Percentiles rank a stretch among this genome's conserved stretches.
Evolutionary conservation across 768 basidiomycete species (phyloP).

Genomic region (Tylopilus subfusipes): DNA sequence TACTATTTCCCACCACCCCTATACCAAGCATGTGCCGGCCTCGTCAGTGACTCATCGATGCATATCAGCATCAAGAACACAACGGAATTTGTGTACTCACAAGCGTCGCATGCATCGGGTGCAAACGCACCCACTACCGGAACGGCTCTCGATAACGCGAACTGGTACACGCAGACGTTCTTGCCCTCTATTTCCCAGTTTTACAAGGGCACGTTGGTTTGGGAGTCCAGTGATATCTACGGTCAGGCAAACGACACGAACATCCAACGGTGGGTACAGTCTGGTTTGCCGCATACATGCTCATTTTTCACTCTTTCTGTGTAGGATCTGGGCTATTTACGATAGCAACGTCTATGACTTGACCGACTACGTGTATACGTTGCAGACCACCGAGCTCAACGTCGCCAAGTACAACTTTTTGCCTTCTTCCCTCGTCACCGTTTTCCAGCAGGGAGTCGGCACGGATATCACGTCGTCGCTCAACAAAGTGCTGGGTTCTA

Average conservation of each 20-base stretch:
- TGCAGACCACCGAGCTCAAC: constrained; percentile 40
- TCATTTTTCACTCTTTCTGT: constrained; percentile 5
- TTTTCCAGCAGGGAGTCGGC: constrained; percentile 59
- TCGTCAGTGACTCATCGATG: constrained; percentile 47
- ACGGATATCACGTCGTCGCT: constrained; percentile 55
- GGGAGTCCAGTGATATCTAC: constrained; percentile 36
- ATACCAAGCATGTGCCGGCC: constrained; percentile 52
- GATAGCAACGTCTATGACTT: constrained; percentile 57
- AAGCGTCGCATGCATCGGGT: constrained; percentile 61
- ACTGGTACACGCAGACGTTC: constrained; percentile 60
- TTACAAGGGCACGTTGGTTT: constrained; percentile 61
- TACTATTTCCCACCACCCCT: constrained; percentile 63
- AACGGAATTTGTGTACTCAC: constrained; percentile 35
- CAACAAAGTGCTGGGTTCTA: constrained; percentile 40
- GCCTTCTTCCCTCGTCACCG: constrained; percentile 41
- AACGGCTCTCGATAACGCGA: constrained; percentile 34
- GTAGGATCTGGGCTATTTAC: constrained; percentile 58
- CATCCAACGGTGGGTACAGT: constrained; percentile 27
- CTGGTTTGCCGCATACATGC: constrained; percentile 2
- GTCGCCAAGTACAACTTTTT: constrained; percentile 51
- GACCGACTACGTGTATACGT: constrained; percentile 64
- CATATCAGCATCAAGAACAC: constrained; percentile 46
- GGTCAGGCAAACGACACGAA: constrained; percentile 36
- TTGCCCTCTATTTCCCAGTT: constrained; percentile 53
- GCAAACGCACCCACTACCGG: constrained; percentile 33